These are phyloP conservation scores for Massarina eburnea DNA, from an alignment of 2,329 filamentous ascomycete genomes.

Conservation along the genomic window DNA sequence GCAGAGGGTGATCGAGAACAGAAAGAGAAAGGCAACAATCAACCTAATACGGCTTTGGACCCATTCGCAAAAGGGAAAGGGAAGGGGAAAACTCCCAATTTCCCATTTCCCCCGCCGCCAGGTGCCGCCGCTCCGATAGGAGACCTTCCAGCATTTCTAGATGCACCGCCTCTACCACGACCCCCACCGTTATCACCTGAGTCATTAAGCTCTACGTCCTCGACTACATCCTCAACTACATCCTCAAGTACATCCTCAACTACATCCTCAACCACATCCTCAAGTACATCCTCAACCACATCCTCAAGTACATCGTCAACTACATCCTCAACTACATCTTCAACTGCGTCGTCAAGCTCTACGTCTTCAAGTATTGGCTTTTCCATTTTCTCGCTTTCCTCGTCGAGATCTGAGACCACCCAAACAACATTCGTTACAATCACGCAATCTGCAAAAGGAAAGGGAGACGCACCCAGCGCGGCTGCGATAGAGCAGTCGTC, in stretches of 20 bases:
- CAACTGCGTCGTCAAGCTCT: not conserved
- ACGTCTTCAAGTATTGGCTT: not conserved
- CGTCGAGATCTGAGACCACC: not conserved
- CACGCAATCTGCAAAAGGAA: conserved; percentile 1
- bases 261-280: not conserved
- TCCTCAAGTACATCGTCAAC: not conserved
- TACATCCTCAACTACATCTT: not conserved
- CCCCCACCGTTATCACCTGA: not conserved
- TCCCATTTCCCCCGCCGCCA: not conserved
- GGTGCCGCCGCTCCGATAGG: not conserved
- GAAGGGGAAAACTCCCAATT: not conserved
- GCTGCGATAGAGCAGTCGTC: not conserved
- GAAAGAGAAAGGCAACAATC: not conserved
- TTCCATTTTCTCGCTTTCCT: not conserved
- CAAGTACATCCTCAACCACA: not conserved
- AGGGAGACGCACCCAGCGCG: not conserved
- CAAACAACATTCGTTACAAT: conserved; percentile 5
- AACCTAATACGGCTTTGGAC: not conserved
- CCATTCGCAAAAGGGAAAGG: not conserved
- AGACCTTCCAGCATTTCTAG: not conserved
- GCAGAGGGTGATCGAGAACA: not conserved
- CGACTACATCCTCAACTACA: not conserved
- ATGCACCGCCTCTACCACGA: not conserved
- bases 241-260: not conserved
- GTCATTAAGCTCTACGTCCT: not conserved